Conservation (phyloP, 129 eudicot species). For the Saposhnikovia divaricata region DNA sequence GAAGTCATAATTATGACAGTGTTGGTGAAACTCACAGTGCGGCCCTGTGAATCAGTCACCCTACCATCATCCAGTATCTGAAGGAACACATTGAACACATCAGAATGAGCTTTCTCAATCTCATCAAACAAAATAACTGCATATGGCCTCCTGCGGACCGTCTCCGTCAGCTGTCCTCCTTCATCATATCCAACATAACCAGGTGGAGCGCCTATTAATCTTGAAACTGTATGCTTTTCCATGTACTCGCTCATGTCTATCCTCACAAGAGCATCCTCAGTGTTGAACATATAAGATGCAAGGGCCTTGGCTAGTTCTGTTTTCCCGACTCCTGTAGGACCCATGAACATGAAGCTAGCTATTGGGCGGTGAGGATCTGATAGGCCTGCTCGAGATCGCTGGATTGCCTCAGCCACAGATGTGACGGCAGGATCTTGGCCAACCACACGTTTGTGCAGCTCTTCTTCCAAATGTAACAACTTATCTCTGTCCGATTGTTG, state of each 20-base stretch:
- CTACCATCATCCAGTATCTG: conserved; percentile 97
- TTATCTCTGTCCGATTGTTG: conserved; percentile 91
- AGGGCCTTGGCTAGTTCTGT: conserved; percentile 98
- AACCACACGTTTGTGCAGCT: conserved; percentile 82
- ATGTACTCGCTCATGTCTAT: conserved; percentile 99
- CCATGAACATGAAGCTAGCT: conserved; percentile 99
- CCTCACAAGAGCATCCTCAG: conserved; percentile 94
- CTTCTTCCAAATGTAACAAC: conserved; percentile 66
- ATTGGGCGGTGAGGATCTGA: conserved; percentile 98
- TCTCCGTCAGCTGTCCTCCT: conserved; percentile 96
- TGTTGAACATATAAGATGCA: conserved; percentile 85
- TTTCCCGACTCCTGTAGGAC: conserved; percentile 97
- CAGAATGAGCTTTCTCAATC: conserved; percentile 91
- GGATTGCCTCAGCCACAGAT: conserved; percentile 97
- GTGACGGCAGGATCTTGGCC: conserved; percentile 94
- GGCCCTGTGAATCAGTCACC: conserved; percentile 96
- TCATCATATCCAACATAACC: conserved; percentile 99
- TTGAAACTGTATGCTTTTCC: conserved; percentile 93
- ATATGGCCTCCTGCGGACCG: conserved; percentile 82
- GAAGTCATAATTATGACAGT: conserved; percentile 95
- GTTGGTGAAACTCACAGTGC: conserved; percentile 95
- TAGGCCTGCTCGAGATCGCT: conserved; percentile 91
- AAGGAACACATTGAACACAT: conserved; percentile 88
- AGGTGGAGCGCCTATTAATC: conserved; percentile 94
- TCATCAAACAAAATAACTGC: conserved; percentile 93